Conservation (phyloP, 257 asterid species). For the Handroanthus guayacan region DNA sequence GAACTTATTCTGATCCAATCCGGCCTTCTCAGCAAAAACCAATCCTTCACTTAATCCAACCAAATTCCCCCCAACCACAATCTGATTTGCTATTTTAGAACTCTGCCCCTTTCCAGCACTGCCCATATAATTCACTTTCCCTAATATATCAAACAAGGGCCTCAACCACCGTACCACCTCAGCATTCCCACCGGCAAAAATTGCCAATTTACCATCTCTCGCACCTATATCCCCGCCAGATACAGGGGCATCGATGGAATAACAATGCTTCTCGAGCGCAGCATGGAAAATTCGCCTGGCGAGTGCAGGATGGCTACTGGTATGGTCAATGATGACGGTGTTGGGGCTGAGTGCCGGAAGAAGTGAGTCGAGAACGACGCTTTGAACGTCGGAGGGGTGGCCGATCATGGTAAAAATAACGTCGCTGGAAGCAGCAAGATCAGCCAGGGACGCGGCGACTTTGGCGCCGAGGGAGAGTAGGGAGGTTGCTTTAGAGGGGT, state of each 20-base stretch:
- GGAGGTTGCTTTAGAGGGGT: slow-evolving; percentile 58
- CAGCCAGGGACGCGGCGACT: slow-evolving; percentile 53
- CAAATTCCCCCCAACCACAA: slow-evolving; percentile 65
- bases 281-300: slow-evolving; percentile 57
- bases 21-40: slow-evolving; percentile 79
- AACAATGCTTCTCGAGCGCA: slow-evolving; percentile 54
- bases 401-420: slow-evolving; percentile 84
- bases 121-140: slow-evolving; percentile 71
- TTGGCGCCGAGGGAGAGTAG: slow-evolving; percentile 79
- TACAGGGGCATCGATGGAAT: slow-evolving; percentile 82
- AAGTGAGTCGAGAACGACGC: slow-evolving; percentile 59
- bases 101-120: slow-evolving; percentile 86
- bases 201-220: slow-evolving; percentile 67
- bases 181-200: slow-evolving; percentile 71
- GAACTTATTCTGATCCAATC: slow-evolving; percentile 65
- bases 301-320: slow-evolving; percentile 76
- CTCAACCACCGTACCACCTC: slow-evolving; percentile 74
- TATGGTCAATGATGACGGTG: slow-evolving; percentile 72
- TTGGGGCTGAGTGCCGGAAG: slow-evolving; percentile 57
- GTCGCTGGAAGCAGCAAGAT: slow-evolving; percentile 59
- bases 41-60: slow-evolving; percentile 88
- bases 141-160: slow-evolving; percentile 71
- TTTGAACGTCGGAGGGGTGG: slow-evolving; percentile 88
- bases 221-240: slow-evolving; percentile 95
- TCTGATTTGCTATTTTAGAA: slow-evolving; percentile 85